These are phyloP conservation scores for Ambispora gerdemannii DNA, from an alignment of 192 early-diverging fungal genomes.

Conservation along the genomic window DNA sequence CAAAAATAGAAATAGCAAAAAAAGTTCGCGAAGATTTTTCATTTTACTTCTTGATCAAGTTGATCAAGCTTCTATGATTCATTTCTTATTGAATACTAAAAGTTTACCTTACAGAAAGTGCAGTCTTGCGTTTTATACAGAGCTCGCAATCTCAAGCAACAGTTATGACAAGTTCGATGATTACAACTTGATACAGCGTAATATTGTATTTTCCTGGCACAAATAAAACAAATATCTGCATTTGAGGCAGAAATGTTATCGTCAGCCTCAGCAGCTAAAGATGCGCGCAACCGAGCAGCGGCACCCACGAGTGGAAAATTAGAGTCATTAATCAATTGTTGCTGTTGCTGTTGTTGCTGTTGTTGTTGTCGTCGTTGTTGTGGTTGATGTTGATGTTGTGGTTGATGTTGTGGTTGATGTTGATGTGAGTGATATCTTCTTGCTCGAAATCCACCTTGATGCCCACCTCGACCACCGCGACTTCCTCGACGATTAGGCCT, in stretches of 20 bases:
- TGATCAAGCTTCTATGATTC: too few relatives aligned
- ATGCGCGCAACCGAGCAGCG: slow-evolving; percentile 6
- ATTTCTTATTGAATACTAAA: neutral
- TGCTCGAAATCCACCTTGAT: neutral
- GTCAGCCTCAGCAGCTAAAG: neutral
- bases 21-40: neutral
- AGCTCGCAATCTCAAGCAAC: slow-evolving; percentile 84
- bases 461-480: neutral
- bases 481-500: neutral
- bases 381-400: neutral
- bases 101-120: slow-evolving; percentile 83
- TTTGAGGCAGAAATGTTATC: slow-evolving; percentile 41
- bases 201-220: slow-evolving; percentile 74
- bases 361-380: slow-evolving; percentile 5
- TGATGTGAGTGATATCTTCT: neutral
- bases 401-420: slow-evolving; percentile 3
- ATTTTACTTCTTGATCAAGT: too few relatives aligned
- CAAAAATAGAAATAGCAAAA: slow-evolving; percentile 21
- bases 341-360: too few relatives aligned
- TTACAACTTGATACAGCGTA: slow-evolving; percentile 88
- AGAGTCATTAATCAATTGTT: slow-evolving; percentile 11
- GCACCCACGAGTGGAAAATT: neutral
- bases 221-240: slow-evolving; percentile 76
- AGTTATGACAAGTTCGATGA: slow-evolving; percentile 91
- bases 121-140: slow-evolving; percentile 85